Base-by-base conservation (phyloP, 192 early-diverging fungal species). In the Podila minutissima region DNA sequence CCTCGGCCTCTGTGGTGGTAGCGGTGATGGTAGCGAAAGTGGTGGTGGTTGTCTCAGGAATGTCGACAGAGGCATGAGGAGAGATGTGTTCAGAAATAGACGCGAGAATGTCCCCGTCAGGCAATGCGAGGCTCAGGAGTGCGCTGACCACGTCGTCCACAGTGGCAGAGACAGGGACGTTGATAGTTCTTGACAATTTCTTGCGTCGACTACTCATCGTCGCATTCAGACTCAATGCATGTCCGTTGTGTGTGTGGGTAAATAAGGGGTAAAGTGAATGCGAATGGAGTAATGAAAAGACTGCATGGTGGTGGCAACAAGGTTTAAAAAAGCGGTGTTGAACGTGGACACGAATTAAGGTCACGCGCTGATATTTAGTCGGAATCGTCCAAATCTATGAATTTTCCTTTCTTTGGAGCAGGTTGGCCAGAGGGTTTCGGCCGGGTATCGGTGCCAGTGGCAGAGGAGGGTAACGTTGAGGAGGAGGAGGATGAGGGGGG, bases 161-260 rank as follows among this genome's bases (percentile, higher is more conserved):
- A 22, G 51, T 20, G 6, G 51, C 51, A 53, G 51, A 53, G 22
- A 53, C 22, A 20, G 51, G 51, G 22, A 53, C 8, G 22, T 53
- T 19, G 22, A 53, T 53, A 24, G 17, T 9, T 53, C 8, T 53
- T 19, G 51, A 53, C 19, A 53, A 53, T 53, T 53, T 53, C 51
- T 53, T 53, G 51, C 51, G 51, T 53, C 51, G 51, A 53, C 51
- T 53, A 53, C 17, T 53, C 51, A 53, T 53, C 22, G 51, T 53
- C 51, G 51, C 51, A 22, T 20, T 53, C 51, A 53, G 22, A 22
- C 6, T 19, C 51, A 19, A 53, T 53, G 17, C 22, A 22, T 53
- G 51, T 22, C 17, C 13, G 13, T 53, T 20, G 4, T 19, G 9
- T 9, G 51, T 20, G 50, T 5, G 7, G n/a, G 3, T 29, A 29